Evolutionary conservation across 2,329 filamentous ascomycete species (phyloP).

Genomic region (Fusarium devonianum): DNA sequence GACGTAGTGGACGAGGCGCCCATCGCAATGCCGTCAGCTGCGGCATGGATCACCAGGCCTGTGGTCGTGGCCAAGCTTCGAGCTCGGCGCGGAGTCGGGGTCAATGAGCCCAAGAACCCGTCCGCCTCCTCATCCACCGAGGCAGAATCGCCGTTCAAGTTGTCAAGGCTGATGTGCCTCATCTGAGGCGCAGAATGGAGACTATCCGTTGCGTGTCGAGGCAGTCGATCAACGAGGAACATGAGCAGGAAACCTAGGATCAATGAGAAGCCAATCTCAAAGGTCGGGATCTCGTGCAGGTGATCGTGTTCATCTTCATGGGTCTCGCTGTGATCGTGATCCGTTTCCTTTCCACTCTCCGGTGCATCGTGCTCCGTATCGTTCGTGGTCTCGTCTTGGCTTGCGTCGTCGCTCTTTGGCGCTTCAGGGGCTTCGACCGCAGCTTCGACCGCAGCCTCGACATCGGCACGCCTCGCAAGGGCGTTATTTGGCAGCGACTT

Average conservation of each 20-base stretch:
- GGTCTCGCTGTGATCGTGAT: constrained; percentile 45
- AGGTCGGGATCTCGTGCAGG: constrained; percentile 63
- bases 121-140: constrained; percentile 64
- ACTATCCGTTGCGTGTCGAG: constrained; percentile 72
- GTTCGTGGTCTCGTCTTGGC: constrained; percentile 8
- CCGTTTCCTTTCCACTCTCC: constrained; percentile 23
- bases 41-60: constrained; percentile 94
- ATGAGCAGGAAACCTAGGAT: constrained; percentile 92
- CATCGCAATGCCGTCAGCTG: constrained; percentile 93
- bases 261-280: constrained; percentile 86
- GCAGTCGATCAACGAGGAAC: constrained; percentile 92
- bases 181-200: constrained; percentile 71
- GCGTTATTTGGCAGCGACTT: constrained; percentile 5
- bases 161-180: constrained; percentile 88
- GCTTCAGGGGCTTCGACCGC: constrained; percentile 17
- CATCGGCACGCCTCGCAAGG: constrained; percentile 22
- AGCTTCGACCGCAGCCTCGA: constrained; percentile 22
- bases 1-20: constrained; percentile 83
- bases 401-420: constrained; percentile 17
- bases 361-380: constrained; percentile 16
- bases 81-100: constrained; percentile 64
- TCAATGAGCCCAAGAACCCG: constrained; percentile 65
- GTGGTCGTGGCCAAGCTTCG: constrained; percentile 83
- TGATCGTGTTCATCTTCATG: constrained; percentile 44
- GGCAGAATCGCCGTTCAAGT: constrained; percentile 66